Evolutionary conservation across 495 filamentous ascomycete genomes (phyloP), one percentile per base, ranked within the genome.

Genomic region (Hyphodiscus hymeniophilus): DNA sequence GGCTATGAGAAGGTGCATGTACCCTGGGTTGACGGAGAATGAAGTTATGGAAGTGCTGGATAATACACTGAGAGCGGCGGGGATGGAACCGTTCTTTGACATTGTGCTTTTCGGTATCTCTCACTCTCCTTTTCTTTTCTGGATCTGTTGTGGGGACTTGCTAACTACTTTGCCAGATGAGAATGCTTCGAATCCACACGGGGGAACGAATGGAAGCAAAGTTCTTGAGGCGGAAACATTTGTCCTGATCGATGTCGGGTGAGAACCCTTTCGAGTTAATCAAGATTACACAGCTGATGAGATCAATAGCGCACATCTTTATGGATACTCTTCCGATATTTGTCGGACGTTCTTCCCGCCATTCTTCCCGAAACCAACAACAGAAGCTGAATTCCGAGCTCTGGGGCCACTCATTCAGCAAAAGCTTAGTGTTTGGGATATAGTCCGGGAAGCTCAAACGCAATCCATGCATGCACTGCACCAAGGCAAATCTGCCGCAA

Each of bases 241-340:
- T 58, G 56, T 78, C 0, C 58, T 77, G 13, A 77, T 78, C 33
- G 74, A 80, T 49, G 75, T 80, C 24, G 74, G 75, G 69, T 71
- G 23, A 18, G 63, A 56, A 21, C 36, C 36, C 31, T 6, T 23
- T 22, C 22, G 10, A 6, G 32, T 26, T 8, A 2, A 40, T 18
- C n/a, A 38, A 38, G 6, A 38, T 15, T 7, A 26, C 7, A 26
- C 20, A 18, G 17, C 15, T 23, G 0, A 4, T 10, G 32, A 42
- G 32, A 22, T 50, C 64, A 49, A 59, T 57, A 42, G 70, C 1
- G 71, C 74, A 2, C 75, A 76, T 60, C 65, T 73, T n/a, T 62
- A 70, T 38, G 73, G 74, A 18, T 80, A 78, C 54, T 75, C 69
- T 16, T 77, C 74, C 12, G 74, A 80, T 51, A 76, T 80, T 10